These are phyloP conservation scores for Creolimax fragrantissima DNA, from an alignment of 78 protist genomes.

Conservation along the genomic window DNA sequence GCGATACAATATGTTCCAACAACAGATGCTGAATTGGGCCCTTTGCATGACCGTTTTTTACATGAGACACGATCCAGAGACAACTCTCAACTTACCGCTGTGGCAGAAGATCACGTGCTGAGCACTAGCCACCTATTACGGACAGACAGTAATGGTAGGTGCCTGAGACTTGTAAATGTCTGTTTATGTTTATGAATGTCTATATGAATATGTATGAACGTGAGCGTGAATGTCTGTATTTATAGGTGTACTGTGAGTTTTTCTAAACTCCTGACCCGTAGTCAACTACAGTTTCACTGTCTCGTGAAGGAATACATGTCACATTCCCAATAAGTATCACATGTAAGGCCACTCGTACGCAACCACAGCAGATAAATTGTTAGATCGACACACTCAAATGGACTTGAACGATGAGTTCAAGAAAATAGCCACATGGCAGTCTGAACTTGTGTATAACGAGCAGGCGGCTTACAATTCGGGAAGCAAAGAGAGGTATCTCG, in stretches of 20 bases:
- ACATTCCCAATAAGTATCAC: constrained; percentile 14
- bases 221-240: neutral
- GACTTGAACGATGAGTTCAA: neutral
- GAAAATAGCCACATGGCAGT: neutral
- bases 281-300: neutral
- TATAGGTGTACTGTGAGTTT: neutral
- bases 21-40: neutral
- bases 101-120: too few relatives aligned
- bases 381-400: neutral
- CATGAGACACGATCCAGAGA: neutral
- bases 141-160: too few relatives aligned
- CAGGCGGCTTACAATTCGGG: neutral
- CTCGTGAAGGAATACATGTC: neutral
- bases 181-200: neutral
- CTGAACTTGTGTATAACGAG: neutral
- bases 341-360: neutral
- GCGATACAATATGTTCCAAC: neutral
- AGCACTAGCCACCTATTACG: too few relatives aligned
- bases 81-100: neutral
- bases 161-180: neutral
- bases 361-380: neutral
- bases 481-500: neutral
- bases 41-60: neutral
- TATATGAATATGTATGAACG: neutral
- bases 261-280: neutral